Conservation (phyloP, 129 eudicot species). For the Artemisia tridentata region DNA sequence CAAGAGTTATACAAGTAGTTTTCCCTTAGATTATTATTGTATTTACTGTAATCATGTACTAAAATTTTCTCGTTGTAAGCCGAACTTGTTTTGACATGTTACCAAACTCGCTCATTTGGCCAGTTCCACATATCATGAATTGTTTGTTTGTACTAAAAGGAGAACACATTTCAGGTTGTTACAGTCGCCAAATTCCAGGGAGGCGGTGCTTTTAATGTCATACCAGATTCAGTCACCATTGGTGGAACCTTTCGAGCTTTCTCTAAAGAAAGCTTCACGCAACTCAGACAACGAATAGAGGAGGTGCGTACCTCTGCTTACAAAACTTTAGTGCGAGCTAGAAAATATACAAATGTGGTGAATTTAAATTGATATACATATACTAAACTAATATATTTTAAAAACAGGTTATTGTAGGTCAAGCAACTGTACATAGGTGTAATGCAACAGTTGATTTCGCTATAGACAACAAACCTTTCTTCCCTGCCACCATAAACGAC, state of each 20-base stretch:
- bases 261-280: conserved; percentile 45
- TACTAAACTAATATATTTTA: background rate
- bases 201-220: conserved; percentile 76
- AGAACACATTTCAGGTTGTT: conserved; percentile 58
- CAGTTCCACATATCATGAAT: background rate
- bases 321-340: background rate
- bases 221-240: conserved; percentile 69
- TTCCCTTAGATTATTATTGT: too few relatives aligned
- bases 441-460: conserved; percentile 34
- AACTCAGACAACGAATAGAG: conserved; percentile 53
- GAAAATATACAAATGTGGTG: too few relatives aligned
- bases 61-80: background rate
- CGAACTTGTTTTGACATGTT: background rate
- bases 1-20: too few relatives aligned
- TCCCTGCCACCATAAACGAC: conserved; percentile 34
- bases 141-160: conserved; percentile 15
- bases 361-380: too few relatives aligned
- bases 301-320: conserved; percentile 48
- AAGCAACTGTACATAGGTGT: conserved; percentile 34
- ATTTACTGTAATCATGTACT: background rate
- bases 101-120: background rate
- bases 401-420: conserved; percentile 35
- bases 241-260: conserved; percentile 87
- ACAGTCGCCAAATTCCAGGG: conserved; percentile 69
- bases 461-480: conserved; percentile 20